Evolutionary conservation across 768 basidiomycete species (phyloP), one percentile per base, ranked within the genome.

Genomic region (Chlorophyllum brunneum): DNA sequence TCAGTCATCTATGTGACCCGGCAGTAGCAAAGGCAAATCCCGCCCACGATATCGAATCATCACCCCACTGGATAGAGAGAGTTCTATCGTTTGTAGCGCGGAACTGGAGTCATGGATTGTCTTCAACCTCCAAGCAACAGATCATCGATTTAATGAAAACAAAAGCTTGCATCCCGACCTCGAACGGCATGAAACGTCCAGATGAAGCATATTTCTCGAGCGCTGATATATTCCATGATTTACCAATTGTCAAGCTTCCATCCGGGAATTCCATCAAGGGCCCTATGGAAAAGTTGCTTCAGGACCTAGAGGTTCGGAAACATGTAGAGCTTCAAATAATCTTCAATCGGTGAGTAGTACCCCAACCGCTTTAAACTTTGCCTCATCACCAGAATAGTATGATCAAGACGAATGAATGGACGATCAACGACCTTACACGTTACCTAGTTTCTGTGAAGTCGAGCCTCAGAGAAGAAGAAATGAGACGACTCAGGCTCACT

Each of bases 311-410:
- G 9, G 91, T 98, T 9, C 80, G 92, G 15, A 91, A 84, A 63
- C 93, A 95, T 57, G 92, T 98, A 5, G 90, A 98, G 54, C 74
- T 98, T 1, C 94, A 98, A 65, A 73, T 97, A 2, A 79, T 99
- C n/a, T 99, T 99, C 63, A 81, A 87, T 48, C 78, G 94, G 85
- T 89, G 48, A 43, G 73, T 58, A 22, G 18, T 31, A 23, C 11
- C 1, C 15, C 20, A 36, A 8, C 30, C 6, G 5, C 24, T 23
- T 8, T 10, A 15, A n/a, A 20, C 16, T 30, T 30, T 36, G n/a
- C 26, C 36, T 39, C 36, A 38, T 16, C 11, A 42, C 34, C 13
- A 24, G 43, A 43, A n/a, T 38, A 92, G 90, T 65, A 89, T 92
- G 88, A 81, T 92, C 58, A 88, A 86, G 65, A 90, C 88, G 40